phyloP scores from a whole-genome alignment of 208 protist genomes.

The Leishmania braziliensis region DNA sequence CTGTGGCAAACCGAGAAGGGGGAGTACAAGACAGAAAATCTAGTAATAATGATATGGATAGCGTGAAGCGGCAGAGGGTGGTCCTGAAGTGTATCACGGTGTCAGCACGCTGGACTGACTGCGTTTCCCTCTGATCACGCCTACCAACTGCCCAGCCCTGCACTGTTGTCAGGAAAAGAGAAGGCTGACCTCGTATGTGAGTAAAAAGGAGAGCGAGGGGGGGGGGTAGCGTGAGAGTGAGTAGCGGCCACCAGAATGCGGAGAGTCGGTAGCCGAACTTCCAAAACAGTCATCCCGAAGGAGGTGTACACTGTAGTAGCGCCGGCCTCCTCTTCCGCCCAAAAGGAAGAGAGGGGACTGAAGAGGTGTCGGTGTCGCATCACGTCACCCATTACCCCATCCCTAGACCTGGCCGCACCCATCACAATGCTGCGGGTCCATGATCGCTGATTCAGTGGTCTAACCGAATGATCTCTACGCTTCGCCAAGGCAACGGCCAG shows the following conservation, averaged over 20 bases:
- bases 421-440: too few relatives aligned
- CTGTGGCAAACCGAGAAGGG: neutral
- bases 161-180: neutral
- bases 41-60: too few relatives aligned
- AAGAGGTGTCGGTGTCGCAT: too few relatives aligned
- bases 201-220: neutral
- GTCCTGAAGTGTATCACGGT: neutral
- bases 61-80: too few relatives aligned
- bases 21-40: neutral
- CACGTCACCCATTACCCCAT: too few relatives aligned
- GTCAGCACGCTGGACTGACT: neutral
- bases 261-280: neutral
- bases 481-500: neutral
- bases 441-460: too few relatives aligned
- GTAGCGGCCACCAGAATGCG: neutral
- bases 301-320: too few relatives aligned
- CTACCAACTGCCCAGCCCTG: neutral
- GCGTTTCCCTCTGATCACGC: neutral
- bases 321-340: neutral
- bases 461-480: neutral
- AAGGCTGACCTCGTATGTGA: neutral
- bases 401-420: too few relatives aligned
- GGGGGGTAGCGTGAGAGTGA: too few relatives aligned
- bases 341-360: neutral
- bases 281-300: neutral